phyloP scores from a whole-genome alignment of 345 rosid species.

The Trapa bicornis region DNA sequence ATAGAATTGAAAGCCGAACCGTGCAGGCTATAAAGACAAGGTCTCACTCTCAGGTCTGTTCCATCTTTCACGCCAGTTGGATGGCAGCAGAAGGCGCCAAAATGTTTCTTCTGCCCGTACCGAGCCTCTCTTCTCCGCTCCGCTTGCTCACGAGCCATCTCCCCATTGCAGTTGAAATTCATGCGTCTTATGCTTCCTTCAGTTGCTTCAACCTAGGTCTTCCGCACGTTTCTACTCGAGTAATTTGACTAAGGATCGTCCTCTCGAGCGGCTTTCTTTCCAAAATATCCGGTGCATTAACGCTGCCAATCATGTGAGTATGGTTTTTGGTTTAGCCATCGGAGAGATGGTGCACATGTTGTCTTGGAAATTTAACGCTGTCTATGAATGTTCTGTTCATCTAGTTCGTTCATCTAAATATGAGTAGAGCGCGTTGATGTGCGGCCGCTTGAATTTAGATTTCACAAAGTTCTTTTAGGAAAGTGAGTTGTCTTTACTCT shows the following conservation, averaged over 20 bases:
- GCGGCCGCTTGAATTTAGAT: background rate
- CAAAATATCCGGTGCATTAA: constrained; percentile 13
- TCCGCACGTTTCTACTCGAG: background rate
- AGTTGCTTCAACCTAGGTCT: constrained; percentile 4
- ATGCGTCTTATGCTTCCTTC: background rate
- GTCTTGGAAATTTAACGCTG: background rate
- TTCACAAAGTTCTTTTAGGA: background rate
- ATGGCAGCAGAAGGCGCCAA: too few relatives aligned
- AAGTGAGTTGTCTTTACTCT: too few relatives aligned
- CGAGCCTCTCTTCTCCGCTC: too few relatives aligned
- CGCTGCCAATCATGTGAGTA: constrained; percentile 18
- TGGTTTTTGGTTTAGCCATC: background rate
- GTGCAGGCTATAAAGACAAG: too few relatives aligned
- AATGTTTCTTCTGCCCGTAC: too few relatives aligned
- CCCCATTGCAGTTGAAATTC: background rate
- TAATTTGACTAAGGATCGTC: background rate
- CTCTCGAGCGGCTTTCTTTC: background rate
- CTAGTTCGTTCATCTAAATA: background rate
- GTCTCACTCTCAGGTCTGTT: too few relatives aligned
- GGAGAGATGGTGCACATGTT: background rate
- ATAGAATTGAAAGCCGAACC: too few relatives aligned
- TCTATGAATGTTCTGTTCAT: background rate
- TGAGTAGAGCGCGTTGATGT: background rate
- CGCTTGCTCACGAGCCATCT: too few relatives aligned
- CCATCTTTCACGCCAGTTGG: too few relatives aligned